Evolutionary conservation across 768 basidiomycete genomes (phyloP), one percentile per base, ranked within the genome.

Genomic region (Hebeloma cylindrosporum): DNA sequence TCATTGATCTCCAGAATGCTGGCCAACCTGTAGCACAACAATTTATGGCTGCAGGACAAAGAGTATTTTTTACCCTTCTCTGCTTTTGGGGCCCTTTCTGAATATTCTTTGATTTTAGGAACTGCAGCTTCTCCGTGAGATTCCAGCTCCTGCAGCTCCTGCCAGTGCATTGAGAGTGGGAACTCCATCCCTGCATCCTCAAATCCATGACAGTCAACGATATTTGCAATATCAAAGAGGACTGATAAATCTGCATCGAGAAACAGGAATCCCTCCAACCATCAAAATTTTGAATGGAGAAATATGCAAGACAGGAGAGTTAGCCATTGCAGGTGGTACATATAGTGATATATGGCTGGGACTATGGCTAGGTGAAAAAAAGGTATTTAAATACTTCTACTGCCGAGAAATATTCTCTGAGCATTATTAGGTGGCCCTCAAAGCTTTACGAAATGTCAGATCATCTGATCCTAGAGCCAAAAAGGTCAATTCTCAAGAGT

Each of bases 331-430:
- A 11, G 74, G 75, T 33, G 80, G 82, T 20, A 67, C 67, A 16
- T 77, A 77, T 48, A 79, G 77, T 54, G 73, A 80, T 40, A 69
- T 83, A 29, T 82, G 68, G 63, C 57, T 70, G 44, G 82, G 80
- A 13, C 63, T 53, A 22, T 82, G 80, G 81, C 56, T 82, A 10
- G 73, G 67, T n/a, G 68, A 69, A 50, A 70, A 77, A 52, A 78
- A 75, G 65, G 79, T 74, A 43, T n/a, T n/a, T n/a, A 16, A 44
- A 43, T 17, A 17, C 18, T 8, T 25, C 16, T 26, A 10, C 14
- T 29, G n/a, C 11, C 23, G 5, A 23, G 16, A 47, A 22, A 43
- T 28, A 38, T 10, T 23, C 23, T 33, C 22, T 17, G 26, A 7
- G 38, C 25, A n/a, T 40, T n/a, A 9, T 14, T 45, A 80, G 79